phyloP scores from a whole-genome alignment of 2,329 filamentous ascomycete species.

The Colletotrichum caudatum region DNA sequence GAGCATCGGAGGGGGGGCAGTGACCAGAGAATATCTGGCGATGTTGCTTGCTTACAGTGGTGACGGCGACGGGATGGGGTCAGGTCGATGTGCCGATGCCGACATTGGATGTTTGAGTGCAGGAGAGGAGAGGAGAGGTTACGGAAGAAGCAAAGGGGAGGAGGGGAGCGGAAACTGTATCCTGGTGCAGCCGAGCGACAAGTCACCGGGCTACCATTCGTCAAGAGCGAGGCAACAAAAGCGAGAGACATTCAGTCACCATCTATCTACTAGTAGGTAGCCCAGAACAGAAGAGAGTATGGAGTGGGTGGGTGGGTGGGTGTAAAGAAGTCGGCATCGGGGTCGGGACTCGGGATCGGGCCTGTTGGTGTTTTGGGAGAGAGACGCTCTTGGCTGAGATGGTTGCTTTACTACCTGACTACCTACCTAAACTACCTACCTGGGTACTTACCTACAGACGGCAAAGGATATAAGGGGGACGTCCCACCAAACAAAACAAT shows the following conservation, averaged over 20 bases:
- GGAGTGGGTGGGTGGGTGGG: background rate
- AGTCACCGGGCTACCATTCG: background rate
- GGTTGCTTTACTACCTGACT: background rate
- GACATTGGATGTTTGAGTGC: background rate
- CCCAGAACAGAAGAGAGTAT: constrained; percentile 5
- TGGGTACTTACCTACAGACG: background rate
- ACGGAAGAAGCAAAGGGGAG: background rate
- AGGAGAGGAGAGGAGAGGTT: background rate
- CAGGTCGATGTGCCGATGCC: background rate
- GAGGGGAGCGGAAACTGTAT: constrained; percentile 1
- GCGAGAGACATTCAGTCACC: background rate
- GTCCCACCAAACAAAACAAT: too few relatives aligned
- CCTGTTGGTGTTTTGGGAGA: background rate
- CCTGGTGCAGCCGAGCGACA: constrained; percentile 2
- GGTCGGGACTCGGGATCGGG: constrained; percentile 1
- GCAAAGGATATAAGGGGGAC: background rate
- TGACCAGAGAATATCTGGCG: background rate
- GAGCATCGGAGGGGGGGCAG: constrained; percentile 14
- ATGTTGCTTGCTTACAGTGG: background rate
- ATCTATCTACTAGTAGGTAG: background rate
- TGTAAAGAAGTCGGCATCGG: background rate
- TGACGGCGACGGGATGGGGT: background rate
- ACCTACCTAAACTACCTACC: too few relatives aligned
- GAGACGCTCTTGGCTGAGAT: background rate
- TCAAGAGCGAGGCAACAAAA: constrained; percentile 10